phyloP scores from a whole-genome alignment of 1,139 yeast genomes.

The Zygoascus sp. region DNA sequence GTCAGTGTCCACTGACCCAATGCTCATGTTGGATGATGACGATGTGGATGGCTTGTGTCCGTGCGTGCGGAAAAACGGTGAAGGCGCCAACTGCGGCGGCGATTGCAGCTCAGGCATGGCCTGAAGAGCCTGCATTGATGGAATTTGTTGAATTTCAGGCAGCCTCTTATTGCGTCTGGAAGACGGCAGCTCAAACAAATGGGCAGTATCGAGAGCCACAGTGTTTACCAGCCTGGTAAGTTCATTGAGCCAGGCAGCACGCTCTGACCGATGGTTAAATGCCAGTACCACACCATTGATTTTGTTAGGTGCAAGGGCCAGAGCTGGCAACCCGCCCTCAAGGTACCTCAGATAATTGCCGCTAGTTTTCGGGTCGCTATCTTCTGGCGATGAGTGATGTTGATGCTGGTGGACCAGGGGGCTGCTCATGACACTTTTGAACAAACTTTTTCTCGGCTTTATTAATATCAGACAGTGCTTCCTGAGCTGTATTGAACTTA shows the following conservation, averaged over 20 bases:
- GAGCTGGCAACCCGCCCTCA: constrained; percentile 1
- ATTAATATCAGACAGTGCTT: constrained; percentile 4
- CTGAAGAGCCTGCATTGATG: too few relatives aligned
- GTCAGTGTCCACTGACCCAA: not conserved
- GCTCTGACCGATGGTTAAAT: constrained; percentile 2
- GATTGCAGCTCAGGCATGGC: not conserved
- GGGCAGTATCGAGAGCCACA: constrained; percentile 9
- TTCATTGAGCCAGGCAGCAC: constrained; percentile 9
- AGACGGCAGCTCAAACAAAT: constrained; percentile 8
- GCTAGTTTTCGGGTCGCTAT: not conserved
- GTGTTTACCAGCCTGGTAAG: constrained; percentile 4
- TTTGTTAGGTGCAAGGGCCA: not conserved
- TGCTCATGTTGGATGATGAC: not conserved
- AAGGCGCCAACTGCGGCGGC: constrained; percentile 1
- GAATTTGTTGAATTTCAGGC: not conserved
- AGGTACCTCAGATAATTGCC: not conserved
- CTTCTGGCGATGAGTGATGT: too few relatives aligned
- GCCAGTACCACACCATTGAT: not conserved
- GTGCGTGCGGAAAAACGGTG: constrained; percentile 1
- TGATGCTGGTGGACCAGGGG: not conserved
- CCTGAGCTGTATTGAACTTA: not conserved
- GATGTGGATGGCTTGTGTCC: not conserved
- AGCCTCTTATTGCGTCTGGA: not conserved
- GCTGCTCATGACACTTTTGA: not conserved
- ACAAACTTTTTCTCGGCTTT: not conserved